Percentiles rank a stretch among this genome's conserved stretches.
Conservation (phyloP, 192 early-diverging fungal genomes). For the Lunasporangiospora selenospora region DNA sequence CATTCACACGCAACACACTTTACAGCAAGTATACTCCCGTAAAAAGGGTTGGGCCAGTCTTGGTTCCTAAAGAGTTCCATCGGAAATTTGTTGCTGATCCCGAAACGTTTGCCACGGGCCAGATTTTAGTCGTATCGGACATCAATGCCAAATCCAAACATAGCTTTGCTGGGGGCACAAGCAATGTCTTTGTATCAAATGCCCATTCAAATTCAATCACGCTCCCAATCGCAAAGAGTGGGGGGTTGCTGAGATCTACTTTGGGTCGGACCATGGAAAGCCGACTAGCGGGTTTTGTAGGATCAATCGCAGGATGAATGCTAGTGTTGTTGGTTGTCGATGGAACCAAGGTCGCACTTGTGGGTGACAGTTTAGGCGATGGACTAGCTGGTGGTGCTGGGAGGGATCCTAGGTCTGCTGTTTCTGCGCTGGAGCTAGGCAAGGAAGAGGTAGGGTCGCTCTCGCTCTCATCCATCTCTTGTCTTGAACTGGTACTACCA, state of each 20-base stretch:
- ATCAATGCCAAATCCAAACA: constrained; percentile 7
- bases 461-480: too few species aligned
- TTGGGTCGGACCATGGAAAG: constrained; percentile 17
- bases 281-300: constrained; percentile 4
- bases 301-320: background rate
- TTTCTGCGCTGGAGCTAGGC: too few species aligned
- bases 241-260: constrained; percentile 1
- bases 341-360: too few species aligned
- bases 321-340: too few species aligned
- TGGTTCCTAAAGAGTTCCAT: constrained; percentile 6
- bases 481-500: too few species aligned
- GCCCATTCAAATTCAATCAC: constrained; percentile 17
- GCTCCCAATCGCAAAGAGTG: constrained; percentile 4
- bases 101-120: constrained; percentile 19
- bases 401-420: too few species aligned
- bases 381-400: too few species aligned
- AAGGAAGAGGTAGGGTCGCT: too few species aligned
- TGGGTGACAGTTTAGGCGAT: too few species aligned
- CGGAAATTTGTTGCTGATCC: constrained; percentile 9
- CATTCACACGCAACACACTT: background rate
- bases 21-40: constrained; percentile 24
- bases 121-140: constrained; percentile 2
- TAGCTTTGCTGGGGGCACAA: constrained; percentile 8
- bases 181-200: constrained; percentile 14
- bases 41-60: background rate